These are phyloP conservation scores for Ballota nigra DNA, from an alignment of 257 asterid species.

Conservation along the genomic window DNA sequence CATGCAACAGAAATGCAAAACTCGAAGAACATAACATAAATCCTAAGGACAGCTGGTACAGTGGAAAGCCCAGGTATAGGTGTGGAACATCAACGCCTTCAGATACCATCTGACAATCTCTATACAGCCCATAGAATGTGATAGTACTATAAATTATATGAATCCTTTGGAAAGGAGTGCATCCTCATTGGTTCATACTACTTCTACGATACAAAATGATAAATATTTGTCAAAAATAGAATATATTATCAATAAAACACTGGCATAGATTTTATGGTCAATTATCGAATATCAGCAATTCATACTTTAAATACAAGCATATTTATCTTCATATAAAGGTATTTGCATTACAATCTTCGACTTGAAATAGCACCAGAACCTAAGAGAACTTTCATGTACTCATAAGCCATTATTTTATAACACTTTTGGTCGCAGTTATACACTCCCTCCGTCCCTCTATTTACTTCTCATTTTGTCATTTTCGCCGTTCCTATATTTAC, in stretches of 20 bases:
- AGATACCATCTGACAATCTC: neutral
- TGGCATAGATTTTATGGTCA: neutral
- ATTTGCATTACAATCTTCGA: neutral
- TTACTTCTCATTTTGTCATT: no score
- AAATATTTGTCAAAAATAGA: neutral
- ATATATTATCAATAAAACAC: neutral
- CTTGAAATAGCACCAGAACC: neutral
- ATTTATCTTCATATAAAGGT: neutral
- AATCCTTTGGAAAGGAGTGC: neutral
- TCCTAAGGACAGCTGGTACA: conserved; percentile 3
- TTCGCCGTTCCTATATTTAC: no score
- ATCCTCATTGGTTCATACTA: conserved; percentile 5
- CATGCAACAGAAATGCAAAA: neutral
- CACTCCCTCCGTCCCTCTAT: no score
- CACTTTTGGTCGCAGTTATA: neutral
- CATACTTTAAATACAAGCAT: neutral
- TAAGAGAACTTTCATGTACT: conserved; percentile 2
- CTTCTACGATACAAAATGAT: neutral
- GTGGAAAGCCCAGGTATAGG: neutral
- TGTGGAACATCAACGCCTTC: neutral
- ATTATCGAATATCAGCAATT: neutral
- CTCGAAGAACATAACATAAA: neutral
- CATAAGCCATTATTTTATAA: conserved; percentile 12
- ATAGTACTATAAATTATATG: neutral
- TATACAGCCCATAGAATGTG: neutral